Percentiles rank a stretch among this genome's conserved stretches.
These are phyloP conservation scores for Cordyceps sp. DNA, from an alignment of 2,329 filamentous ascomycete species.

Conservation along the genomic window DNA sequence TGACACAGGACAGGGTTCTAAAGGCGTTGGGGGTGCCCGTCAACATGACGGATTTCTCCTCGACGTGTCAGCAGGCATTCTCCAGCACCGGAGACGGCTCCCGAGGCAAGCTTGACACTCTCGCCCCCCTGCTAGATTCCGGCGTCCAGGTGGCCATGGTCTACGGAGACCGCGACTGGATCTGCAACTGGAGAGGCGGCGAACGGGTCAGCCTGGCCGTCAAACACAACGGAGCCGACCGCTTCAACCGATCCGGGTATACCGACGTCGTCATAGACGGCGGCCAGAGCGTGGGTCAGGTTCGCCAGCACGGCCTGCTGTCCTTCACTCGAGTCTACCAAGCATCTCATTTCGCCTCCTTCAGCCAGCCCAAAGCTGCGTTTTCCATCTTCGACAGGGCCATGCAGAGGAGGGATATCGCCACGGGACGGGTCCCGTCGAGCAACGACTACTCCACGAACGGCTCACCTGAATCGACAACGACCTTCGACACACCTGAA, in stretches of 20 bases:
- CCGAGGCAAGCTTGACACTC: constrained; percentile 26
- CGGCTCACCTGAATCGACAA: neutral
- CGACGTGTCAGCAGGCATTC: constrained; percentile 32
- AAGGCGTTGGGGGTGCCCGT: constrained; percentile 43
- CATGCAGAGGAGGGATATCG: neutral
- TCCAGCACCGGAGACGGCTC: constrained; percentile 40
- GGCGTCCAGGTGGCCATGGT: constrained; percentile 56
- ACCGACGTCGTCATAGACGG: constrained; percentile 40
- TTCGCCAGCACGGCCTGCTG: constrained; percentile 43
- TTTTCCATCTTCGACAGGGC: constrained; percentile 30
- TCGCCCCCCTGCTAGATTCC: constrained; percentile 40
- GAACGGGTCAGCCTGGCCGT: constrained; percentile 51
- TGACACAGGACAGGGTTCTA: constrained; percentile 40
- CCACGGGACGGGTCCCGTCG: neutral
- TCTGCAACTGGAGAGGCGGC: constrained; percentile 52
- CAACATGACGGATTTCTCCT: constrained; percentile 33
- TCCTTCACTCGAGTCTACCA: constrained; percentile 47
- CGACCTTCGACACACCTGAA: neutral
- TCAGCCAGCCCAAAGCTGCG: constrained; percentile 39
- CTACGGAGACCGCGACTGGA: constrained; percentile 47
- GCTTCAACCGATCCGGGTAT: constrained; percentile 48
- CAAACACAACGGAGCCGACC: constrained; percentile 25
- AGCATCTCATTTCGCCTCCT: constrained; percentile 44
- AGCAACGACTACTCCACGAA: neutral
- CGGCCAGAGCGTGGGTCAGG: constrained; percentile 56